phyloP scores from a whole-genome alignment of 2,329 filamentous ascomycete genomes.

The Hypoxylon sp. region DNA sequence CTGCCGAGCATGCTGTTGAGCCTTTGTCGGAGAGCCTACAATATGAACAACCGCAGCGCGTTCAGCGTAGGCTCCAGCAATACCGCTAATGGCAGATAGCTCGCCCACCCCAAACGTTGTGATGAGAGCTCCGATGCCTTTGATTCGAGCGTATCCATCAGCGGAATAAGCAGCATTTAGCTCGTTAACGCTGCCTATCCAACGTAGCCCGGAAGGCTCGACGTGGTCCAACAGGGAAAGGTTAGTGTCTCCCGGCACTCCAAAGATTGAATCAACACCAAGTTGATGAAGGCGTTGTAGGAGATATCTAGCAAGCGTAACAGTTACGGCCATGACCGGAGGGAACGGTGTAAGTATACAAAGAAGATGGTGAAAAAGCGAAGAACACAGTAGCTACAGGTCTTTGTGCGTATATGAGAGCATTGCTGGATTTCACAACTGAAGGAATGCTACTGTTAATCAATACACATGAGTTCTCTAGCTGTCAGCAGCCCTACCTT shows the following conservation, averaged over 20 bases:
- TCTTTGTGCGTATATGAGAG: no score
- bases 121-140: conserved; percentile 9
- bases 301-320: conserved; percentile 6
- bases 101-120: conserved; percentile 11
- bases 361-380: no score
- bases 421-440: no score
- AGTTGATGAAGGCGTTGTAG: conserved; percentile 6
- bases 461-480: no score
- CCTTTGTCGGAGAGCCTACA: conserved; percentile 1
- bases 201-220: conserved; percentile 4
- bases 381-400: no score
- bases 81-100: conserved; percentile 8
- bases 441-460: no score
- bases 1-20: background rate
- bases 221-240: conserved; percentile 3
- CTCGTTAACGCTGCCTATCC: conserved; percentile 4
- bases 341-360: no score
- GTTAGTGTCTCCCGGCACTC: conserved; percentile 9
- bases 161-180: conserved; percentile 9
- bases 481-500: no score
- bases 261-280: background rate
- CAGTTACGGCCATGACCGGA: no score
- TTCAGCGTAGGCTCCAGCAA: conserved; percentile 12
- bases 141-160: conserved; percentile 11
- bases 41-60: conserved; percentile 13